Evolutionary conservation across 148 eudicot genomes (phyloP).

Genomic region (Camellia japonica): DNA sequence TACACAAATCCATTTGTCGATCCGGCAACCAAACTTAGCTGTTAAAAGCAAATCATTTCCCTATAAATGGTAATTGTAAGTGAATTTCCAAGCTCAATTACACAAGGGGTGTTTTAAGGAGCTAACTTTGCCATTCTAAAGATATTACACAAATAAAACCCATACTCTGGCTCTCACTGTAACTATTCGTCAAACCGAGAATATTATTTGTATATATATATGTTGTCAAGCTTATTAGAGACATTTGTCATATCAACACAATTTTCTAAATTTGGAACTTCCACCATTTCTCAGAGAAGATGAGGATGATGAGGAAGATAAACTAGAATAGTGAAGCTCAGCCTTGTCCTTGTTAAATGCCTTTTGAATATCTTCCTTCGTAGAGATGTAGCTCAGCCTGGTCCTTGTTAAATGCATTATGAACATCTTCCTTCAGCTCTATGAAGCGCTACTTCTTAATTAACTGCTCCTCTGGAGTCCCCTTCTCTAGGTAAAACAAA

Average conservation of each 20-base stretch:
- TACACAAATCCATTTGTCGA: too few relatives aligned
- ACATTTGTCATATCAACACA: background rate
- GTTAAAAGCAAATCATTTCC: too few relatives aligned
- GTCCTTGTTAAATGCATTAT: too few relatives aligned
- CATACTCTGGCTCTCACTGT: too few relatives aligned
- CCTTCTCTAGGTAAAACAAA: conserved; percentile 33
- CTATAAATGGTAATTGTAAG: too few relatives aligned
- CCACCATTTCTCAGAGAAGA: conserved; percentile 11
- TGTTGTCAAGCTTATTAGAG: background rate
- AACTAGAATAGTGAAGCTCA: conserved; percentile 30
- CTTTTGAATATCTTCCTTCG: conserved; percentile 28
- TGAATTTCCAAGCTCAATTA: too few relatives aligned
- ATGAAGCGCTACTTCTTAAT: conserved; percentile 33
- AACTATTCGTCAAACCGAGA: conserved; percentile 3
- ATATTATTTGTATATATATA: background rate
- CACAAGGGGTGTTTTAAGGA: too few relatives aligned
- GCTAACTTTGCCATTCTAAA: too few relatives aligned
- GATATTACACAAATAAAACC: too few relatives aligned
- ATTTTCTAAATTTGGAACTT: conserved; percentile 24
- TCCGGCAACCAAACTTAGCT: too few relatives aligned
- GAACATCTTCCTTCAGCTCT: conserved; percentile 34
- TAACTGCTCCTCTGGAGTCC: conserved; percentile 42
- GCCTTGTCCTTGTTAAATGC: conserved; percentile 57
- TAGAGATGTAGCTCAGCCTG: too few relatives aligned
- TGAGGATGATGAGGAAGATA: conserved; percentile 30